A percentile compares a stretch with the other conserved stretches of the same genome.
Conservation (phyloP, 371 early-diverging fungal species). For the Synchytrium microbalum region DNA sequence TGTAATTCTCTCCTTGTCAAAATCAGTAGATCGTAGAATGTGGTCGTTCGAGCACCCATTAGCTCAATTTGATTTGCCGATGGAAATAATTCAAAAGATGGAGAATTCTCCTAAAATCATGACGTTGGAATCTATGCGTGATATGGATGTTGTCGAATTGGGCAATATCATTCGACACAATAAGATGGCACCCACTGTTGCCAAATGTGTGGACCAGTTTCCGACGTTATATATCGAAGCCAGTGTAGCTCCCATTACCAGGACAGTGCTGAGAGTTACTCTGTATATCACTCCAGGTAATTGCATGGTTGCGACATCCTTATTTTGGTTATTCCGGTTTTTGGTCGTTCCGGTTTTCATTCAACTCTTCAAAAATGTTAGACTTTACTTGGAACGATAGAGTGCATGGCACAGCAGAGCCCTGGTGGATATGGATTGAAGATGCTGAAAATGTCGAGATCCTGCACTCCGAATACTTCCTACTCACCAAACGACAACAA, state of each 20-base stretch:
- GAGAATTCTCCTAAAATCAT: slow-evolving; percentile 33
- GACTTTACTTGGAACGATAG: too few relatives aligned
- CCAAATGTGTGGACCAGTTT: slow-evolving; percentile 83
- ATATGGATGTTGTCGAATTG: slow-evolving; percentile 74
- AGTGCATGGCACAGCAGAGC: slow-evolving; percentile 66
- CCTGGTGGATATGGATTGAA: slow-evolving; percentile 90
- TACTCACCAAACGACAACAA: slow-evolving; percentile 56
- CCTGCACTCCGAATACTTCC: slow-evolving; percentile 78
- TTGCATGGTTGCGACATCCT: slow-evolving; percentile 76
- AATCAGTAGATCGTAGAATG: slow-evolving; percentile 84
- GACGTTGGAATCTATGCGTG: slow-evolving; percentile 64
- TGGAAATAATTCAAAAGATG: slow-evolving; percentile 66
- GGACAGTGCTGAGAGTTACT: slow-evolving; percentile 79
- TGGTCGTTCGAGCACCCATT: slow-evolving; percentile 93
- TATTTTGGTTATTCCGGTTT: too few relatives aligned
- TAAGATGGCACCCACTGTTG: slow-evolving; percentile 77
- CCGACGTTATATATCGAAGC: slow-evolving; percentile 83
- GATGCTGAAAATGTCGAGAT: slow-evolving; percentile 87
- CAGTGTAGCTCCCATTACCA: slow-evolving; percentile 87
- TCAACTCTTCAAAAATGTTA: too few relatives aligned
- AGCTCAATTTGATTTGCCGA: slow-evolving; percentile 74
- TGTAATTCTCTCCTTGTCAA: slow-evolving; percentile 78
- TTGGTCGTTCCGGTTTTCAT: too few relatives aligned
- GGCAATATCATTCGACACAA: slow-evolving; percentile 80
- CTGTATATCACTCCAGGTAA: slow-evolving; percentile 89